phyloP scores from a whole-genome alignment of 768 basidiomycete genomes.

The Sporobolomyces pararoseus region DNA sequence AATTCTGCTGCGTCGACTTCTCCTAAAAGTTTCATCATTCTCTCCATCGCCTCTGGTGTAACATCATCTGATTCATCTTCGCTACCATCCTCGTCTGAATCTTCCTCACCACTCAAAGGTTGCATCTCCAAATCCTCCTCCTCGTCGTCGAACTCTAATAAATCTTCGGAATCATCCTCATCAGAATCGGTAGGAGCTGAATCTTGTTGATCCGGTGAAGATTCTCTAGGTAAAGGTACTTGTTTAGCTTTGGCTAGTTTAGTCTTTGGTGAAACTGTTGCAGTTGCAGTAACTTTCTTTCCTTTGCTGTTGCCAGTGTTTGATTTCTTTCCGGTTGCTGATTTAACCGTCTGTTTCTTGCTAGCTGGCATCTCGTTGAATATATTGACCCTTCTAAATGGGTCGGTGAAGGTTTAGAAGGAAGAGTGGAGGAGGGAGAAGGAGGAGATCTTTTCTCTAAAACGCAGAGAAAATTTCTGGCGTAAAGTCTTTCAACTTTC shows the following conservation, averaged over 20 bases:
- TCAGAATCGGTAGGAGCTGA: constrained; percentile 3
- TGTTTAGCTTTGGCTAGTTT: not conserved
- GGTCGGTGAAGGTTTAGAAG: not conserved
- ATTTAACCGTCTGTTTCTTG: too few relatives aligned
- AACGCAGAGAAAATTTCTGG: not conserved
- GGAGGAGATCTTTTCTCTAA: constrained; percentile 1
- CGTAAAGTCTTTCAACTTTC: not conserved
- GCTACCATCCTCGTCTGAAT: constrained; percentile 5
- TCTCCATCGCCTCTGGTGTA: constrained; percentile 55
- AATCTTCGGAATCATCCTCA: not conserved
- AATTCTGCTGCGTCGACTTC: constrained; percentile 31
- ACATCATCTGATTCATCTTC: constrained; percentile 55
- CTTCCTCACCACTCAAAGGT: constrained; percentile 8
- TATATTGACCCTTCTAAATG: too few relatives aligned
- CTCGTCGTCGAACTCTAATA: constrained; percentile 25
- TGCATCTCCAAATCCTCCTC: constrained; percentile 3
- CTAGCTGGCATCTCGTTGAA: too few relatives aligned
- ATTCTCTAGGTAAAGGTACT: constrained; percentile 14
- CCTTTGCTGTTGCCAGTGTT: not conserved
- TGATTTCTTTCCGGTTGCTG: not conserved
- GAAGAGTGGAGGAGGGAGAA: not conserved
- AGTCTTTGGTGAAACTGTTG: constrained; percentile 7
- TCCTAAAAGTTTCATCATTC: constrained; percentile 32
- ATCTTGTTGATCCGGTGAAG: constrained; percentile 10
- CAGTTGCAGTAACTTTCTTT: not conserved